These are phyloP conservation scores for Juglanconis oblonga DNA, from an alignment of 2,329 filamentous ascomycete genomes.

Conservation along the genomic window DNA sequence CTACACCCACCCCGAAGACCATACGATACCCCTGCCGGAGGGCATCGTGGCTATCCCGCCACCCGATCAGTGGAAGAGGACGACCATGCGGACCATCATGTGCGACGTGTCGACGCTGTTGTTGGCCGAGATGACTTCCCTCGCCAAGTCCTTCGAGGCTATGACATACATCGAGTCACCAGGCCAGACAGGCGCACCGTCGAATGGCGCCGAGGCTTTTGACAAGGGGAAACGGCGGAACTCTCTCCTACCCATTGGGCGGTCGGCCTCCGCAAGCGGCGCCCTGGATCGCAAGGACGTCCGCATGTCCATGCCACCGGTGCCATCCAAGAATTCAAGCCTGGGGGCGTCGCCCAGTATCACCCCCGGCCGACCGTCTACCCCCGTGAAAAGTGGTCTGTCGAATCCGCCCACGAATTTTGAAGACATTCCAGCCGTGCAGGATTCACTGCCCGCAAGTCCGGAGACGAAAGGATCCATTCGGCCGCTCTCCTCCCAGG, in stretches of 20 bases:
- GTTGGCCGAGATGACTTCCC: slow-evolving; percentile 70
- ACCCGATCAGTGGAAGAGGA: slow-evolving; percentile 64
- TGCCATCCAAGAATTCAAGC: slow-evolving; percentile 45
- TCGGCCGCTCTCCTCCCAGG: slow-evolving; percentile 31
- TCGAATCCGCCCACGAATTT: slow-evolving; percentile 48
- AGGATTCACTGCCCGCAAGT: slow-evolving; percentile 34
- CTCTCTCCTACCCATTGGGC: slow-evolving; percentile 48
- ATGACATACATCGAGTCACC: slow-evolving; percentile 77
- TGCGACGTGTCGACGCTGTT: slow-evolving; percentile 73
- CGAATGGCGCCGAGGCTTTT: slow-evolving; percentile 42
- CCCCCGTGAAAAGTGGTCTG: slow-evolving; percentile 46
- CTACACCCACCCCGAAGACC: slow-evolving; percentile 49
- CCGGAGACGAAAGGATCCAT: slow-evolving; percentile 36
- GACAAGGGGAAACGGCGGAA: slow-evolving; percentile 46
- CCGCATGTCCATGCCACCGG: slow-evolving; percentile 76
- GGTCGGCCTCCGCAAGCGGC: slow-evolving; percentile 53
- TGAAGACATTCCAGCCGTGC: slow-evolving; percentile 41
- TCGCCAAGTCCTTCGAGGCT: slow-evolving; percentile 70
- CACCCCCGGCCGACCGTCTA: slow-evolving; percentile 48
- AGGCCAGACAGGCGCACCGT: slow-evolving; percentile 45
- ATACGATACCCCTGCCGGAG: slow-evolving; percentile 56
- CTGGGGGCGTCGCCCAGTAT: slow-evolving; percentile 41
- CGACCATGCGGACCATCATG: slow-evolving; percentile 78
- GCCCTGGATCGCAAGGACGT: slow-evolving; percentile 57
- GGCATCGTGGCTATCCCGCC: slow-evolving; percentile 71